Evolutionary conservation across 352 stramenopile species (phyloP), one percentile per base, ranked within the genome.

Genomic region (Globisporangium splendens): DNA sequence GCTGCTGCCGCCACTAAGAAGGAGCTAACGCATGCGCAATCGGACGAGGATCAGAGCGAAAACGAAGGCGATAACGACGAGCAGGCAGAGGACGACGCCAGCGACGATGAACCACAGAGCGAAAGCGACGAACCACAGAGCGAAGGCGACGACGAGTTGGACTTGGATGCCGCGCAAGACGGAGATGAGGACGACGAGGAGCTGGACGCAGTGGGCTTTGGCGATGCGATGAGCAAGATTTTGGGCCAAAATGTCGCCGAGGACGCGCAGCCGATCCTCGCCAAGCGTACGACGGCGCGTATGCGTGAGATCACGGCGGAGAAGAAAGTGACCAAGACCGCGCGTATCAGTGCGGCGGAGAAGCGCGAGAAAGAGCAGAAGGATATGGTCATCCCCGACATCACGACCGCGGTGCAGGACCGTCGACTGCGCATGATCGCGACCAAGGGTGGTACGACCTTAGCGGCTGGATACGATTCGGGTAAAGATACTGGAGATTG

Each of bases 191-290:
- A 70, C 14, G 67, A 68, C 0, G 77, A 83, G 15, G 61, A 61
- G 12, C 69, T 83, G n/a, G 79, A 88, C 17, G 79, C 79, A 2
- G 84, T 94, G 50, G 85, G 83, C 22, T 92, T 94, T 69, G 85
- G 79, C 21, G 85, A 94, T 50, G 85, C 85, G 43, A 91, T 94
- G 85, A 93, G 73, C 73, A 94, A 94, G 64, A 86, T 94, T 13
- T 46, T 94, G 57, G 68, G 80, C 35, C 85, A 94, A 65, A 89
- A 78, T 38, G 77, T 93, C 38, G 76, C 69, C 1, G 62, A 75
- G 13, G 77, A 91, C 43, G 78, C 77, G 61, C 75, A 82, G 68
- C 82, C 85, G 54, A 93, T 94, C 50, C 71, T 94, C 18, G 83
- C 85, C 44, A 94, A 94, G 73, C 79, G 85, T 18, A 92, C 81